A percentile compares a stretch with the other conserved stretches of the same genome.
Evolutionary conservation across 2,329 filamentous ascomycete species (phyloP).

Genomic region (Exserohilum turcica): DNA sequence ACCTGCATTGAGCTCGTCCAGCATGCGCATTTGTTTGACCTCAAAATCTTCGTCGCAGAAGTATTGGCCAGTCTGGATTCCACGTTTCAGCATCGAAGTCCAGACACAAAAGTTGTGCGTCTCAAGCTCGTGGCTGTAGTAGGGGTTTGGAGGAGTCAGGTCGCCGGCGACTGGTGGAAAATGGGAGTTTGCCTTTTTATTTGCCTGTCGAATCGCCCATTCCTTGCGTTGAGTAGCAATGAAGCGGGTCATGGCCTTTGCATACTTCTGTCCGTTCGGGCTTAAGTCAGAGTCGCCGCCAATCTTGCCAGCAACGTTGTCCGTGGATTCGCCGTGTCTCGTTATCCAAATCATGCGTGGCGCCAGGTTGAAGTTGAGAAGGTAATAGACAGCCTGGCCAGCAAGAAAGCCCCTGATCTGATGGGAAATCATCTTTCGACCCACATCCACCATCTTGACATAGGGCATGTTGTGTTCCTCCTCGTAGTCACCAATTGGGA

Average conservation of each 20-base stretch:
- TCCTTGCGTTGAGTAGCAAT: constrained; percentile 78
- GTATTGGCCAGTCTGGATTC: constrained; percentile 82
- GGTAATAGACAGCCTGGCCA: constrained; percentile 88
- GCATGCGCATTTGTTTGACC: constrained; percentile 96
- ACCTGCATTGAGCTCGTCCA: constrained; percentile 94
- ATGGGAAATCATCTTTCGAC: constrained; percentile 88
- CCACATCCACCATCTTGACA: constrained; percentile 97
- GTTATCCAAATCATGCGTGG: constrained; percentile 98
- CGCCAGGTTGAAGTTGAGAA: constrained; percentile 95
- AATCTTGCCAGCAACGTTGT: constrained; percentile 86
- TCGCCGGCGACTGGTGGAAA: constrained; percentile 93
- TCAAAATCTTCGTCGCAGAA: constrained; percentile 95
- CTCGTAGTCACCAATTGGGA: constrained; percentile 87
- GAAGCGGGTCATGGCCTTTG: constrained; percentile 78
- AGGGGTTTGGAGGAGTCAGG: constrained; percentile 91
- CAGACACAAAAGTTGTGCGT: constrained; percentile 96
- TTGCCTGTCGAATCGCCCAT: constrained; percentile 83
- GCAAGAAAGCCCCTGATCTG: constrained; percentile 91
- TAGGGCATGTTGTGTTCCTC: constrained; percentile 91
- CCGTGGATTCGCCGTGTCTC: constrained; percentile 85
- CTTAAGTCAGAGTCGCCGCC: constrained; percentile 89
- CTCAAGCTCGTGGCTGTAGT: constrained; percentile 59
- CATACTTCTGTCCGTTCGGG: constrained; percentile 78
- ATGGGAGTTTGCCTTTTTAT: constrained; percentile 74
- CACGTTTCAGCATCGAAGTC: constrained; percentile 95